A percentile compares a stretch with the other conserved stretches of the same genome.
These are phyloP conservation scores for Phyllostachys edulis DNA, from an alignment of 176 grass and related monocot species.

Conservation along the genomic window DNA sequence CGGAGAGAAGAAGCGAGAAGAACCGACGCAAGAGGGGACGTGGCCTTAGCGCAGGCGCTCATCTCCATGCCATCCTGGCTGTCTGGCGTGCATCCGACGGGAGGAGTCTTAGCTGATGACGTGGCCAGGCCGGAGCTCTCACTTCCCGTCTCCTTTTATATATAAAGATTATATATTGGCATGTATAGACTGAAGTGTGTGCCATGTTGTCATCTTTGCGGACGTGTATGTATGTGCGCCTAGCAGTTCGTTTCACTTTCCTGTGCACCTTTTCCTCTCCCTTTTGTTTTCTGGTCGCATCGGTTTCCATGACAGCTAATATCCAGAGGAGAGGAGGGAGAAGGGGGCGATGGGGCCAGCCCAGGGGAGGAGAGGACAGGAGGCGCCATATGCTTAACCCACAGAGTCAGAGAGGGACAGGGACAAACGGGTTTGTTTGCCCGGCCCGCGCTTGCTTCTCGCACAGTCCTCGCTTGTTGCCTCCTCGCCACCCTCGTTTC, in stretches of 20 bases:
- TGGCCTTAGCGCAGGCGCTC: too few relatives aligned
- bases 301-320: conserved; percentile 54
- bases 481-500: neutral
- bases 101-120: too few relatives aligned
- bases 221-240: neutral
- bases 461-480: neutral
- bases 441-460: too few relatives aligned
- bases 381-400: conserved; percentile 27
- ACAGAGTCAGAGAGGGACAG: neutral
- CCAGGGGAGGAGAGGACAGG: neutral
- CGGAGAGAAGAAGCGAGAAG: too few relatives aligned
- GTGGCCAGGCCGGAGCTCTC: too few relatives aligned
- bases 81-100: too few relatives aligned
- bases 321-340: conserved; percentile 31
- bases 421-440: conserved; percentile 6
- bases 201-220: neutral
- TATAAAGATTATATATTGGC: too few relatives aligned
- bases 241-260: neutral
- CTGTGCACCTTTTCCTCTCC: neutral
- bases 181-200: neutral
- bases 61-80: too few relatives aligned
- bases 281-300: neutral
- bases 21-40: too few relatives aligned
- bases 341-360: neutral
- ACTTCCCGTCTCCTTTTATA: too few relatives aligned